These are phyloP conservation scores for Fraxinus dipetala DNA, from an alignment of 305 asterid species.

Conservation along the genomic window DNA sequence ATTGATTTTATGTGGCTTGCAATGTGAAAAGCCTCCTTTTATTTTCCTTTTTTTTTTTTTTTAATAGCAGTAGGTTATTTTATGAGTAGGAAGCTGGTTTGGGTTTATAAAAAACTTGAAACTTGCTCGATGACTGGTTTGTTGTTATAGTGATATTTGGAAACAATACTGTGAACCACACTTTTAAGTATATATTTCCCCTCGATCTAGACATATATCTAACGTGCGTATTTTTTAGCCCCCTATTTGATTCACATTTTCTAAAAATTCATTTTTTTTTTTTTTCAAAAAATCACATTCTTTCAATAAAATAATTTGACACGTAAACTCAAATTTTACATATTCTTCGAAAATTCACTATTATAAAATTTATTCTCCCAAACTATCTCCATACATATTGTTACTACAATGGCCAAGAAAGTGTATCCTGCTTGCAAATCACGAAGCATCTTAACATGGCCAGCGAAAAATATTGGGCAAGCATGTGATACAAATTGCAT, in stretches of 20 bases:
- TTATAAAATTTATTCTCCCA: too few relatives aligned
- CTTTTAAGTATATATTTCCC: not conserved
- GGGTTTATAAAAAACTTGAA: not conserved
- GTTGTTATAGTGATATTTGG: not conserved
- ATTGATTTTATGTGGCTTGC: slow-evolving; percentile 18
- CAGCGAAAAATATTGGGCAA: not conserved
- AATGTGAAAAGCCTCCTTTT: not conserved
- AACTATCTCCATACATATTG: not conserved
- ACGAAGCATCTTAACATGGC: not conserved
- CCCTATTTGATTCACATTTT: not conserved
- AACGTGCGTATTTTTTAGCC: not conserved
- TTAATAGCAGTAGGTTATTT: too few relatives aligned
- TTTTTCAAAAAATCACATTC: too few relatives aligned
- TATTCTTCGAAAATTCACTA: too few relatives aligned
- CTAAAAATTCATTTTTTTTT: too few relatives aligned
- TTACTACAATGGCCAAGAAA: not conserved
- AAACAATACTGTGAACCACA: not conserved
- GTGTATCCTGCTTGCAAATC: not conserved
- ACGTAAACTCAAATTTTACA: too few relatives aligned
- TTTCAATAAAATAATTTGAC: too few relatives aligned
- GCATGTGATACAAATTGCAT: not conserved
- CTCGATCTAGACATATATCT: too few relatives aligned
- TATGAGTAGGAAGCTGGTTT: not conserved
- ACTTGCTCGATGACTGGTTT: not conserved
- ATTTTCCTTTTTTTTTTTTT: not conserved